Base-by-base conservation (phyloP, 139 green algal genomes). In the Trebouxia sp. region DNA sequence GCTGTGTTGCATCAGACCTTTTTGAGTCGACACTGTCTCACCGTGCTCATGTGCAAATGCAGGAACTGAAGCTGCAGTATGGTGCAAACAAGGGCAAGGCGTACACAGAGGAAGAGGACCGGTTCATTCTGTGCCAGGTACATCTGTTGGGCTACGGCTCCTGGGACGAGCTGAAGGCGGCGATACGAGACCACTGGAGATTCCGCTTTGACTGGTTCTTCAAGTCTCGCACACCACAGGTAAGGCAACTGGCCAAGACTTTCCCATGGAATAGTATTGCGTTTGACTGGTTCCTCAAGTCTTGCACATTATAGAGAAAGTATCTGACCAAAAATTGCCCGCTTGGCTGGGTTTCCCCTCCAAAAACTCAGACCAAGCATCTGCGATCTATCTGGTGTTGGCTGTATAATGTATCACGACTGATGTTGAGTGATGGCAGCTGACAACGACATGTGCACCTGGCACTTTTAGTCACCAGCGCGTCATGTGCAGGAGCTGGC, bases 131-230 rank as follows among this genome's bases (percentile, higher is more conserved):
- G 70, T 99, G 97, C 92, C 97, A 93, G 92, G 89, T 96, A 53
- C 90, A 98, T 87, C 91, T 95, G 92, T 93, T 99, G 53, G 97
- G 97, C 11, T 99, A 98, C 72, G 97, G 97, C 65, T 79, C 85
- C 8, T 99, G 97, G 97, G 97, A 99, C 62, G 96, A 99, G 86
- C 90, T 99, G 50, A 99, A 99, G 90, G 91, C 90, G 35, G 94
- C 95, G 80, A 94, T 99, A 75, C 90, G 96, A 47, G 91, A 92
- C 65, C 90, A 84, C 80, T 98, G 93, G 92, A 84, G 95, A 47
- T 99, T 99, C 92, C 89, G 97, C 42, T 99, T 99, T 82, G 97
- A 99, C 89, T 99, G 97, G 97, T 99, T 98, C 89, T 94, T 99
- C 87, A 99, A 99, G 91, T 95, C 86, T 72, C 89, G 97, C 77